Conservation (phyloP, 1,284 basidiomycete species). For the Clitocybe nebularis region DNA sequence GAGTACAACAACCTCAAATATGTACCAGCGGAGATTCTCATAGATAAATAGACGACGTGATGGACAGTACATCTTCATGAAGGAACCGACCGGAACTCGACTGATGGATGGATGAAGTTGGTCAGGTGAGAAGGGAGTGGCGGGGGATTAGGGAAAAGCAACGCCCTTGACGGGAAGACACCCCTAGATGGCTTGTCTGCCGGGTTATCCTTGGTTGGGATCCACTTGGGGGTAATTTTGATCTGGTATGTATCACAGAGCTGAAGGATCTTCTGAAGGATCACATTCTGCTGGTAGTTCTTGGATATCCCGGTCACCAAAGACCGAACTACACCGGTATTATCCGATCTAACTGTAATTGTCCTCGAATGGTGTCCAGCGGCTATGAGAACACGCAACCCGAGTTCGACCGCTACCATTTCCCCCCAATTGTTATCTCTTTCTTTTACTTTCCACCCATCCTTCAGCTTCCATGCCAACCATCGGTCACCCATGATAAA, state of each 20-base stretch:
- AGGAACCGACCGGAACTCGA: neutral
- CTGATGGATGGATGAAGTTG: neutral
- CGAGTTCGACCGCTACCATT: conserved; percentile 33
- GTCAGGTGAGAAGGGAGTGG: conserved; percentile 10
- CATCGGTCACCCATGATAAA: conserved; percentile 26
- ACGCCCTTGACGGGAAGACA: conserved; percentile 6
- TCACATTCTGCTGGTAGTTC: conserved; percentile 12
- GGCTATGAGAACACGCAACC: conserved; percentile 20
- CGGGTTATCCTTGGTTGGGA: conserved; percentile 15
- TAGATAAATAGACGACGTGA: conserved; percentile 1
- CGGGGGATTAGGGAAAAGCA: conserved; percentile 10
- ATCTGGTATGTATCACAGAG: conserved; percentile 9
- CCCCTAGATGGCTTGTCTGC: conserved; percentile 19
- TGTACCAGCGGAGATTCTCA: too few relatives aligned
- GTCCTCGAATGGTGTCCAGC: conserved; percentile 15
- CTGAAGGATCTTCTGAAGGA: conserved; percentile 11
- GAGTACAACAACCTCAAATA: too few relatives aligned
- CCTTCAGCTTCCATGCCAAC: conserved; percentile 26
- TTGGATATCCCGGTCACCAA: conserved; percentile 13
- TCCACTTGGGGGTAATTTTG: conserved; percentile 11
- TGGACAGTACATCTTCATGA: neutral
- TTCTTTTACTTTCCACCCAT: conserved; percentile 22
- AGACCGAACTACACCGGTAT: conserved; percentile 20
- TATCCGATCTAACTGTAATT: conserved; percentile 20
- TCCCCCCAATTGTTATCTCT: conserved; percentile 33